A percentile compares a stretch with the other conserved stretches of the same genome.
phyloP scores from a whole-genome alignment of 345 rosid species.

The Firmiana major region DNA sequence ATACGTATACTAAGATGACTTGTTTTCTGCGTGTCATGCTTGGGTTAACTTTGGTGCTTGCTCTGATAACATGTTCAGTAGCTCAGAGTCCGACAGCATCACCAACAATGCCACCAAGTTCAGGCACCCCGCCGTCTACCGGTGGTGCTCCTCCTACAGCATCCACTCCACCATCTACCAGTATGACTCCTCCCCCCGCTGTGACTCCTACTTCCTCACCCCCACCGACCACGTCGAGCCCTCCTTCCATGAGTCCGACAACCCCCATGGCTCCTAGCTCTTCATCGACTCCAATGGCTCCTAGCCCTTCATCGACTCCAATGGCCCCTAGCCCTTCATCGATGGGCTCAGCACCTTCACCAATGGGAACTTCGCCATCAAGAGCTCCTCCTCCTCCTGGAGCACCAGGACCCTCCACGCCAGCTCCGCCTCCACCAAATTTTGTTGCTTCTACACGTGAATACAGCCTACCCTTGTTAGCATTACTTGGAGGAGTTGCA shows the following conservation, averaged over 20 bases:
- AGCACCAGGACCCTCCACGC: too few relatives aligned
- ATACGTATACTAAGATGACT: constrained; percentile 16
- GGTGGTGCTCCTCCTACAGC: neutral
- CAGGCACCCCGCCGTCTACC: constrained; percentile 12
- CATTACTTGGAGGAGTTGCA: constrained; percentile 31
- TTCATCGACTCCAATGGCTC: neutral
- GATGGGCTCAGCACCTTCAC: too few relatives aligned
- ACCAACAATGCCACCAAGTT: constrained; percentile 18
- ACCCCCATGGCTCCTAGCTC: neutral
- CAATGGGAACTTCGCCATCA: neutral
- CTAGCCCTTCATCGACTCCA: neutral
- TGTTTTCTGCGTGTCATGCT: constrained; percentile 30
- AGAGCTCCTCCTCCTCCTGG: too few relatives aligned
- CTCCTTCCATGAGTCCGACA: constrained; percentile 9
- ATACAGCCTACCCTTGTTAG: constrained; percentile 26
- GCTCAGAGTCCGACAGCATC: constrained; percentile 31
- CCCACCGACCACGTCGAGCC: neutral
- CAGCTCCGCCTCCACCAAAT: neutral
- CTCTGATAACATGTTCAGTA: constrained; percentile 17
- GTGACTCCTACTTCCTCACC: constrained; percentile 7
- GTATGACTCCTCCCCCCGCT: neutral
- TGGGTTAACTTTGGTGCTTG: constrained; percentile 15
- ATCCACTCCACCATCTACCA: neutral
- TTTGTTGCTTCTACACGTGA: constrained; percentile 26
- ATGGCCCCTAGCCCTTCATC: neutral